Conservation (phyloP, 768 basidiomycete species). For the Pulveroboletus sp. region DNA sequence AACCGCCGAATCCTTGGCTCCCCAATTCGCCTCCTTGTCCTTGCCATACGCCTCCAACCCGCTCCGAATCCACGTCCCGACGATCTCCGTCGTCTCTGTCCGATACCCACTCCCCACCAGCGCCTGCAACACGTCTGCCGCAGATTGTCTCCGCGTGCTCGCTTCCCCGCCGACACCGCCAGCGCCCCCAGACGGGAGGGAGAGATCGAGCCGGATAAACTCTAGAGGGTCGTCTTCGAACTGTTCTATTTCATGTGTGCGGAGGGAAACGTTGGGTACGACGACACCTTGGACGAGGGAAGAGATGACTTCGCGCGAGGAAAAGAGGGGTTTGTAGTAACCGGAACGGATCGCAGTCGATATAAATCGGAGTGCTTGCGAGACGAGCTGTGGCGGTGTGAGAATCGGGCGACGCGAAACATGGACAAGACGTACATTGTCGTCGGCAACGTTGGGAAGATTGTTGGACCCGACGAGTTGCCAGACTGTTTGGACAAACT, state of each 20-base stretch:
- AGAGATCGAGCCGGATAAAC: conserved; percentile 84
- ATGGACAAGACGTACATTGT: conserved; percentile 52
- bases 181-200: conserved; percentile 50
- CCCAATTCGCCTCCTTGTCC: conserved; percentile 70
- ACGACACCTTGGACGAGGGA: conserved; percentile 87
- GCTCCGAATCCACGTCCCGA: conserved; percentile 77
- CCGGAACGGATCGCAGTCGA: conserved; percentile 90
- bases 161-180: conserved; percentile 55
- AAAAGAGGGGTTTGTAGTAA: conserved; percentile 78
- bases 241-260: conserved; percentile 89
- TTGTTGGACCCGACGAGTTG: conserved; percentile 68
- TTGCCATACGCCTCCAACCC: conserved; percentile 69
- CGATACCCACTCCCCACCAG: conserved; percentile 82
- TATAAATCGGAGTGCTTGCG: conserved; percentile 87
- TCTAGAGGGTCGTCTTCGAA: conserved; percentile 98
- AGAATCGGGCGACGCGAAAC: background rate
- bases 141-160: conserved; percentile 87
- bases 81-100: conserved; percentile 81
- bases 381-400: conserved; percentile 60
- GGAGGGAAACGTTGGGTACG: conserved; percentile 86
- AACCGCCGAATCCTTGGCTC: conserved; percentile 89
- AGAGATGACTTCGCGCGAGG: conserved; percentile 75
- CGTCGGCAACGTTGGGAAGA: conserved; percentile 68
- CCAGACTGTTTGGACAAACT: conserved; percentile 91
- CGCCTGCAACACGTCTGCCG: conserved; percentile 93